Conservation (phyloP, 441 rosid species). For the Theobroma grandiflorum region DNA sequence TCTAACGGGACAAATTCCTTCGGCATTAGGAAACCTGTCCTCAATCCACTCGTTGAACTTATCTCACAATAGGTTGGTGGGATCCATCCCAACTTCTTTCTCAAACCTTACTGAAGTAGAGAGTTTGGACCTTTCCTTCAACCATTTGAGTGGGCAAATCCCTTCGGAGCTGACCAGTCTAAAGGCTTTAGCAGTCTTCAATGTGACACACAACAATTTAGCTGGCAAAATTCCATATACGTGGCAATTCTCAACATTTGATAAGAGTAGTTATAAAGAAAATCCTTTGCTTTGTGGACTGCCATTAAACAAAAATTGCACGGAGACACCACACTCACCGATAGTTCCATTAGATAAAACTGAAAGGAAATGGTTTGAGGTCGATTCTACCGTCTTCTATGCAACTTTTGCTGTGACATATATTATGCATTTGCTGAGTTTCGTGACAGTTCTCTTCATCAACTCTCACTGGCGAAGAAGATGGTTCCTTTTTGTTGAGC, state of each 20-base stretch:
- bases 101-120: neutral
- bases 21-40: neutral
- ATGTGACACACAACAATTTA: neutral
- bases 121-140: slow-evolving; percentile 19
- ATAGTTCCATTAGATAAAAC: neutral
- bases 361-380: neutral
- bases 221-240: neutral
- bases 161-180: neutral
- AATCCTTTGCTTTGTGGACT: neutral
- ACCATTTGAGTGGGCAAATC: neutral
- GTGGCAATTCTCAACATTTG: neutral
- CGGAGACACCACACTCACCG: neutral
- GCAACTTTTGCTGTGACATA: neutral
- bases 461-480: neutral
- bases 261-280: neutral
- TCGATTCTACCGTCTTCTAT: neutral
- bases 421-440: neutral
- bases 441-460: neutral
- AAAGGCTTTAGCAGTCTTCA: neutral
- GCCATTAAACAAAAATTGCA: neutral
- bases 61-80: neutral
- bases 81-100: neutral
- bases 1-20: neutral
- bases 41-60: slow-evolving; percentile 1
- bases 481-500: neutral